Evolutionary conservation across 2,329 filamentous ascomycete species (phyloP).

Genomic region (Acrocalymma vagum): DNA sequence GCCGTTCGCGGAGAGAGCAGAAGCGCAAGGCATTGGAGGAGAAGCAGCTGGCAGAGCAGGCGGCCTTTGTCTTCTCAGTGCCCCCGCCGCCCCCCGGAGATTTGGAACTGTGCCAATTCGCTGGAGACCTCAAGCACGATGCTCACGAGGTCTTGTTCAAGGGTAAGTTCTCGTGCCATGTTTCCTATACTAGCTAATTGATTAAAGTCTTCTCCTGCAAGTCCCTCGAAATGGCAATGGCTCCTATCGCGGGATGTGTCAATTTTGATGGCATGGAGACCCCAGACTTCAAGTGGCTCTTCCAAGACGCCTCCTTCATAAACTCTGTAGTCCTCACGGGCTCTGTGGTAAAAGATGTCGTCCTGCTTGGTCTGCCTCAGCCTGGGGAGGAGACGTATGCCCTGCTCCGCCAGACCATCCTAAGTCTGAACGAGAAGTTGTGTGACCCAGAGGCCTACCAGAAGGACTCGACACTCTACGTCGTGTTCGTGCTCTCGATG

Average conservation of each 20-base stretch:
- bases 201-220: constrained; percentile 4
- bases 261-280: constrained; percentile 6
- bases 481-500: constrained; percentile 11
- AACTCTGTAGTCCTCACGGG: constrained; percentile 6
- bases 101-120: constrained; percentile 9
- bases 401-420: constrained; percentile 10
- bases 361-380: not conserved
- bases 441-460: constrained; percentile 1
- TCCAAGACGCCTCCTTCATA: constrained; percentile 9
- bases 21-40: constrained; percentile 9
- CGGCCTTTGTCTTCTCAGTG: no score
- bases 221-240: constrained; percentile 1
- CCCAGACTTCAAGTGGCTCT: constrained; percentile 2
- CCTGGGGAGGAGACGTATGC: constrained; percentile 3
- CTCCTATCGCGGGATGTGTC: constrained; percentile 5
- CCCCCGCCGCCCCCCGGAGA: constrained; percentile 4
- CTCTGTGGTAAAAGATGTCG: constrained; percentile 8
- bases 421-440: constrained; percentile 6
- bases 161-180: no score
- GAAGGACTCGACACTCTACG: constrained; percentile 7
- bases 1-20: constrained; percentile 13
- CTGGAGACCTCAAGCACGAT: constrained; percentile 7
- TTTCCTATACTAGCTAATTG: no score
- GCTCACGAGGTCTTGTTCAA: constrained; percentile 10
- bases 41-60: not conserved